These are phyloP conservation scores for Andalucia godoyi DNA, from an alignment of 78 protist genomes.

Conservation along the genomic window DNA sequence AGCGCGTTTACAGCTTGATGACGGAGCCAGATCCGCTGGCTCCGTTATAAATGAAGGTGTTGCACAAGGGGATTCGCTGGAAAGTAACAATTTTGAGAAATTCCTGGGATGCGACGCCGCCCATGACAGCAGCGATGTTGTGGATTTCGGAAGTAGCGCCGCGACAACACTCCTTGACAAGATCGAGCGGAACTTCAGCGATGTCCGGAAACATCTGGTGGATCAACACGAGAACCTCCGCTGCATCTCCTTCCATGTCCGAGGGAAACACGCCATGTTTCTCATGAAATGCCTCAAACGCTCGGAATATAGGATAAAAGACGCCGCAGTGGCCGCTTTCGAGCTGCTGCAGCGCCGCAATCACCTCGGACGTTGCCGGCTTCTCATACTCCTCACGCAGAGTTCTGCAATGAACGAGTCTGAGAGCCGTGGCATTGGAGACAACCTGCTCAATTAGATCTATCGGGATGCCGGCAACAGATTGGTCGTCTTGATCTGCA, in stretches of 20 bases:
- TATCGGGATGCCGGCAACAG: too few relatives aligned
- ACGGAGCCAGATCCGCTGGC: too few relatives aligned
- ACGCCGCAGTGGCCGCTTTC: too few relatives aligned
- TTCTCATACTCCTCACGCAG: too few relatives aligned
- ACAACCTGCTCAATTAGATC: too few relatives aligned
- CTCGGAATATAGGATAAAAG: slow-evolving; percentile 4
- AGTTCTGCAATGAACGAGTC: too few relatives aligned
- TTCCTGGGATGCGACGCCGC: slow-evolving; percentile 37
- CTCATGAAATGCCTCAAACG: slow-evolving; percentile 5
- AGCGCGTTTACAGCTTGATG: too few relatives aligned
- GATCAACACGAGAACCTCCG: neutral
- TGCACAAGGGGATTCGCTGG: slow-evolving; percentile 22
- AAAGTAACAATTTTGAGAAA: slow-evolving; percentile 18
- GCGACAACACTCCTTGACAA: slow-evolving; percentile 6
- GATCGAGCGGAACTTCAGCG: neutral
- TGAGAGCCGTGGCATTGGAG: too few relatives aligned
- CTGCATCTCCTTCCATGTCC: slow-evolving; percentile 17
- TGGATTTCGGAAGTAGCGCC: slow-evolving; percentile 16
- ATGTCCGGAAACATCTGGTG: neutral
- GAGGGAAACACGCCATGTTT: slow-evolving; percentile 9
- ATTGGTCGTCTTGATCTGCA: too few relatives aligned
- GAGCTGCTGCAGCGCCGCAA: too few relatives aligned
- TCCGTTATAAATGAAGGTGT: slow-evolving; percentile 23
- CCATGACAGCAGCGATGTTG: slow-evolving; percentile 18
- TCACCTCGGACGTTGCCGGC: too few relatives aligned